Evolutionary conservation across 306 rosid species (phyloP).

Genomic region (Trifolium dubium): DNA sequence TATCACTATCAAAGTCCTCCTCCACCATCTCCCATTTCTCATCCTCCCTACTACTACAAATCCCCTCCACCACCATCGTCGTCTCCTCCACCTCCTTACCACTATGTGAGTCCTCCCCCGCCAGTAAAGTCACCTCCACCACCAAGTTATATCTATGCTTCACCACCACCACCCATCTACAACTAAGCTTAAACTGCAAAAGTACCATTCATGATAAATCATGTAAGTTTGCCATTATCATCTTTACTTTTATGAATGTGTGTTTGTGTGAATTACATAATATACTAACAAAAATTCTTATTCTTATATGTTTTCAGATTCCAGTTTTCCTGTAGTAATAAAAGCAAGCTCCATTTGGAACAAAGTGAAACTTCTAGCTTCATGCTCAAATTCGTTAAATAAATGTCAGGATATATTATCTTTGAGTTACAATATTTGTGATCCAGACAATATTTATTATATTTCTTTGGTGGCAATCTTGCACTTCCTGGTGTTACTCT

Average conservation of each 20-base stretch:
- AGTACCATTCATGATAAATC: slow-evolving; percentile 43
- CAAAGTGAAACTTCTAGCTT: slow-evolving; percentile 53
- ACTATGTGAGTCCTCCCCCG: slow-evolving; percentile 64
- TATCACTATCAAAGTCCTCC: slow-evolving; percentile 57
- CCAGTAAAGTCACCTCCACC: slow-evolving; percentile 53
- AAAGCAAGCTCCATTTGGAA: slow-evolving; percentile 58
- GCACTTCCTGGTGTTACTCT: slow-evolving; percentile 51
- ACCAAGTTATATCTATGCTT: slow-evolving; percentile 63
- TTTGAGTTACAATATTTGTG: slow-evolving; percentile 31
- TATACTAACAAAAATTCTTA: neutral
- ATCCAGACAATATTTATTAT: slow-evolving; percentile 48
- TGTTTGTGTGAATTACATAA: neutral
- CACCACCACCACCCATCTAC: slow-evolving; percentile 64
- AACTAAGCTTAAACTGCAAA: slow-evolving; percentile 43
- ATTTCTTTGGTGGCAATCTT: slow-evolving; percentile 59
- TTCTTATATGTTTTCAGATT: slow-evolving; percentile 55
- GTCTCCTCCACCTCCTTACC: slow-evolving; percentile 68
- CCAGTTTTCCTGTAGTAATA: slow-evolving; percentile 63
- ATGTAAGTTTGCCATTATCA: slow-evolving; percentile 54
- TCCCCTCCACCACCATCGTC: slow-evolving; percentile 72
- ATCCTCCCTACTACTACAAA: slow-evolving; percentile 52
- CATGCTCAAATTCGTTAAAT: slow-evolving; percentile 54
- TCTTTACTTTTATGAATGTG: neutral
- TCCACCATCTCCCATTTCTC: slow-evolving; percentile 54
- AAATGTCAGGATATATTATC: slow-evolving; percentile 55